A percentile compares a stretch with the other conserved stretches of the same genome.
These are phyloP conservation scores for Apiospora rasikravindrae DNA, from an alignment of 2,329 filamentous ascomycete species.

Conservation along the genomic window DNA sequence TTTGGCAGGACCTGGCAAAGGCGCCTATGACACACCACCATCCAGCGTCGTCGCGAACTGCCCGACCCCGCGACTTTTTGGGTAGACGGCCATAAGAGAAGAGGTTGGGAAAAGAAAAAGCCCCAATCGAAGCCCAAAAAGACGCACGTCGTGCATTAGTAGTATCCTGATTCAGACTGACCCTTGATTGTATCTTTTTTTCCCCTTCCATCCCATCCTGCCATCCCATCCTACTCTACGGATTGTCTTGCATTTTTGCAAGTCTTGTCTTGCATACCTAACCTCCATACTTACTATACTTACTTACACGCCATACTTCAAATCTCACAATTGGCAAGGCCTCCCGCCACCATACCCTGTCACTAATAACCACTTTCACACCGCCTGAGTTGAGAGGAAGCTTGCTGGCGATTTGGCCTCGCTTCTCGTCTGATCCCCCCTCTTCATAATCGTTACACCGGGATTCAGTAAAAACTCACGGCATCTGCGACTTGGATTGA, in stretches of 20 bases:
- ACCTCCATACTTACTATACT: neutral
- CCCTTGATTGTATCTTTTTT: slow-evolving; percentile 13
- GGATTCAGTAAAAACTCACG: neutral
- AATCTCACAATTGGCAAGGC: neutral
- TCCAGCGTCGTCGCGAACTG: slow-evolving; percentile 11
- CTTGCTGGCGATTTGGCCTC: neutral
- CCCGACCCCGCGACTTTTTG: slow-evolving; percentile 20
- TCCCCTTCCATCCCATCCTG: neutral
- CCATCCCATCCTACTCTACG: neutral
- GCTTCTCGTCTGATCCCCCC: neutral
- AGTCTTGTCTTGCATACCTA: slow-evolving; percentile 8
- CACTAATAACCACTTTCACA: neutral
- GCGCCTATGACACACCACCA: slow-evolving; percentile 16
- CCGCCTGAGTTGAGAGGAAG: neutral
- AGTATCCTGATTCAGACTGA: slow-evolving; percentile 15
- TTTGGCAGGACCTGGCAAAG: neutral
- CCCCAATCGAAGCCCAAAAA: neutral
- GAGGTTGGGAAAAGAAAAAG: slow-evolving; percentile 19
- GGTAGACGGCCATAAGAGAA: slow-evolving; percentile 8
- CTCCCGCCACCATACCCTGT: neutral
- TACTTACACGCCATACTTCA: slow-evolving; percentile 9
- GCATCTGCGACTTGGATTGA: neutral
- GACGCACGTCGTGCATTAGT: slow-evolving; percentile 12
- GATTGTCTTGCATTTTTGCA: slow-evolving; percentile 1
- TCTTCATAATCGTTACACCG: neutral